Base-by-base conservation (phyloP, 2,329 filamentous ascomycete genomes). In the Monosporascus sp. region DNA sequence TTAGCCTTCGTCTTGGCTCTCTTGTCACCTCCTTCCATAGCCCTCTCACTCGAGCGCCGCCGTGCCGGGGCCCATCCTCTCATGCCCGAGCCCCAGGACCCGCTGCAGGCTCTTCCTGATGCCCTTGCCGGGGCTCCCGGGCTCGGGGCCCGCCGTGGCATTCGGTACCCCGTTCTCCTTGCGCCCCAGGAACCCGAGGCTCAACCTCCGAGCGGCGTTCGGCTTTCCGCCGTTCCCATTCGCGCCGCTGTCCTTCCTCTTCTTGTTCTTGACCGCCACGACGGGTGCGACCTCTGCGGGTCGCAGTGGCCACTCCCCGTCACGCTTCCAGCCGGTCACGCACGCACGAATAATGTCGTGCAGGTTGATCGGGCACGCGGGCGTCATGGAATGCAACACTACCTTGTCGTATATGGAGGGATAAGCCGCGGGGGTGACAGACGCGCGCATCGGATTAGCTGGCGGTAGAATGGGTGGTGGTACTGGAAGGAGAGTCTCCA, bases 251-350 rank as follows among this genome's bases (percentile, higher is more conserved):
- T 54, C 37, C 55, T 58, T 31, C 46, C 60, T 64, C 57, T 49
- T 76, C 66, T 70, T 76, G 60, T 71, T 76, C 40, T 71, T 70
- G 11, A 70, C 64, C 3, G 68, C 70, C 4, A 72, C 64, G 11
- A 60, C 69, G 55, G 63, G 70, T 51, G 60, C 68, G 64, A 76
- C 61, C 47, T 78, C 64, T 18, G 74, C 73, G 0, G 78, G 69
- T 60, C 82, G 83, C 1, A 89, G 90, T 5, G 93, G 92, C 93
- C 93, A 97, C 70, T 96, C 90, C 17, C 91, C 92, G 63, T 94
- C 90, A 41, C 89, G 81, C 70, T 95, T 96, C 93, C 93, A 97
- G 44, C 93, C 93, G 28, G 87, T 80, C 1, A 97, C 91, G 59
- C 93, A 88, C 14, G 89, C 84, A 9, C 84, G 81, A 22, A 89